phyloP scores from a whole-genome alignment of 2,329 filamentous ascomycete species.

The Cytospora leucostoma region DNA sequence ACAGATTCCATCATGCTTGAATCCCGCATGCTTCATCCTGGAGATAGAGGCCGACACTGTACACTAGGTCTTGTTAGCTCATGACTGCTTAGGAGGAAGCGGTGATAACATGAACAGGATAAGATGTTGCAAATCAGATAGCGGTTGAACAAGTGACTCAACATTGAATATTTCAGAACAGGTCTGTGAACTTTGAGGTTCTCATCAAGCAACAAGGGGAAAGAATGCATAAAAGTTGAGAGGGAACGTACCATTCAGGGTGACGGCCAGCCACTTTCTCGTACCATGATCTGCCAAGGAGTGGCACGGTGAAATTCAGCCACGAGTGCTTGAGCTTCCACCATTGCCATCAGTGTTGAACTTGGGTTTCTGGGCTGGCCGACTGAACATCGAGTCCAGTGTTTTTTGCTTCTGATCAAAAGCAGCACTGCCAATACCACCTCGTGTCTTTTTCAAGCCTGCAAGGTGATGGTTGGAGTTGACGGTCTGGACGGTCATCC shows the following conservation, averaged over 20 bases:
- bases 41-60: background rate
- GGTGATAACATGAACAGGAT: slow-evolving; percentile 21
- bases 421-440: slow-evolving; percentile 76
- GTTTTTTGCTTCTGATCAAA: slow-evolving; percentile 76
- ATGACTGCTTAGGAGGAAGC: slow-evolving; percentile 20
- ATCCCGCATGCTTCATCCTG: background rate
- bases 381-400: slow-evolving; percentile 72
- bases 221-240: slow-evolving; percentile 21
- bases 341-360: background rate
- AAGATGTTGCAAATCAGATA: slow-evolving; percentile 60
- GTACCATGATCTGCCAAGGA: background rate
- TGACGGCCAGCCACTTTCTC: background rate
- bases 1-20: background rate
- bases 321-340: background rate
- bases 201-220: slow-evolving; percentile 66
- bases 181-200: slow-evolving; percentile 74
- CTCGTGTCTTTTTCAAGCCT: slow-evolving; percentile 75
- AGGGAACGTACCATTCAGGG: slow-evolving; percentile 42
- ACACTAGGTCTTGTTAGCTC: slow-evolving; percentile 15
- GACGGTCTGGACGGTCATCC: slow-evolving; percentile 55
- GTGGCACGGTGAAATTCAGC: background rate
- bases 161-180: slow-evolving; percentile 73
- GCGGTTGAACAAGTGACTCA: slow-evolving; percentile 78
- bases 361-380: slow-evolving; percentile 37
- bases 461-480: slow-evolving; percentile 73